These are phyloP conservation scores for Flaveria linearis DNA, from an alignment of 129 eudicot species.

Conservation along the genomic window DNA sequence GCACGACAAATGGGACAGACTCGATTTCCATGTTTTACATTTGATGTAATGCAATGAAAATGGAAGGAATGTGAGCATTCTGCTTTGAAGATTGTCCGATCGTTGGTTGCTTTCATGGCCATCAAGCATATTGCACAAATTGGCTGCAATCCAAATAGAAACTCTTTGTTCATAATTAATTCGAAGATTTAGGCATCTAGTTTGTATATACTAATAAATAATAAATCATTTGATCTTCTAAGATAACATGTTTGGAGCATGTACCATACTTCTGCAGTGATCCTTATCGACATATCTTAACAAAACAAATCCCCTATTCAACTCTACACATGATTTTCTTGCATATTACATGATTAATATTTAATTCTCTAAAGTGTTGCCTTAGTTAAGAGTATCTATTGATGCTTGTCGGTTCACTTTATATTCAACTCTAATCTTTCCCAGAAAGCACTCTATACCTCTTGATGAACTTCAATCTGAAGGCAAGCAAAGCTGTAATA, in stretches of 20 bases:
- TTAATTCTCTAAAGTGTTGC: not conserved
- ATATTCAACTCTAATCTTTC: not conserved
- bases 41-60: conserved; percentile 80
- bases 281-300: not conserved
- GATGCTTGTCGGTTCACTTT: not conserved
- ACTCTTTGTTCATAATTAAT: not conserved
- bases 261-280: not conserved
- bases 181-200: not conserved
- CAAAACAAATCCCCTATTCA: not conserved
- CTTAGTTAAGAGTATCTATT: not conserved
- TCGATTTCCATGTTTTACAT: conserved; percentile 84
- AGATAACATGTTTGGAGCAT: not conserved
- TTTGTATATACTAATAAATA: not conserved
- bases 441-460: not conserved
- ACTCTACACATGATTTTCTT: not conserved
- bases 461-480: not conserved
- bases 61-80: conserved; percentile 96
- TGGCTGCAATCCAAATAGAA: conserved; percentile 45
- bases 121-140: conserved; percentile 83
- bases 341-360: not conserved
- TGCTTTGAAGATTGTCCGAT: conserved; percentile 86
- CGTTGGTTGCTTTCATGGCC: conserved; percentile 62
- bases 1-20: conserved; percentile 88
- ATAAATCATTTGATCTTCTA: not conserved
- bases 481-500: not conserved